Conservation (phyloP, 306 rosid genomes). For the Vigna nakashimae region DNA sequence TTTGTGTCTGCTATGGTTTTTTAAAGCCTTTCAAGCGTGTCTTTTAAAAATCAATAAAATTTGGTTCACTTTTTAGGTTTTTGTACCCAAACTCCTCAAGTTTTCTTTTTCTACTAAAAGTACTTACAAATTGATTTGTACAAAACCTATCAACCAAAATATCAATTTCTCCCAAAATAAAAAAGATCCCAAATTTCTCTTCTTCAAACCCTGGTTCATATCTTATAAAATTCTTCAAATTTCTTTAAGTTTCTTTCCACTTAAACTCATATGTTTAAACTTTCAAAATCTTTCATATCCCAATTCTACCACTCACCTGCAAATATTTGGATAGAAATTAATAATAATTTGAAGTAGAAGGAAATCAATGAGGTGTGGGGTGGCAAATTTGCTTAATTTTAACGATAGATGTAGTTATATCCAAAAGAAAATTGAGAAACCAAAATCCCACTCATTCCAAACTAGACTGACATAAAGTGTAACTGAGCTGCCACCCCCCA, state of each 20-base stretch:
- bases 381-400: neutral
- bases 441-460: neutral
- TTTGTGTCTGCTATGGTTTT: neutral
- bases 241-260: neutral
- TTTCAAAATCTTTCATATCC: neutral
- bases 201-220: neutral
- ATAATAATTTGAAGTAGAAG: conserved; percentile 1
- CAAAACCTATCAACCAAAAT: neutral
- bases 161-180: neutral
- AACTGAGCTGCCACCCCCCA: neutral
- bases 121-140: neutral
- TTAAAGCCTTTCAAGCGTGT: neutral
- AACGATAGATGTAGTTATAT: neutral
- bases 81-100: neutral
- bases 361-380: neutral
- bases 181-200: neutral
- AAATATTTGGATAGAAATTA: neutral
- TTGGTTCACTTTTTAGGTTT: neutral
- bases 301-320: neutral
- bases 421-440: neutral
- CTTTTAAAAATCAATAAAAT: neutral
- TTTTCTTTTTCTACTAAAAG: neutral
- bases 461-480: neutral
- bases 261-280: neutral
- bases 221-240: neutral